phyloP scores from a whole-genome alignment of 2,329 filamentous ascomycete species.

The Fusarium mexicanum region DNA sequence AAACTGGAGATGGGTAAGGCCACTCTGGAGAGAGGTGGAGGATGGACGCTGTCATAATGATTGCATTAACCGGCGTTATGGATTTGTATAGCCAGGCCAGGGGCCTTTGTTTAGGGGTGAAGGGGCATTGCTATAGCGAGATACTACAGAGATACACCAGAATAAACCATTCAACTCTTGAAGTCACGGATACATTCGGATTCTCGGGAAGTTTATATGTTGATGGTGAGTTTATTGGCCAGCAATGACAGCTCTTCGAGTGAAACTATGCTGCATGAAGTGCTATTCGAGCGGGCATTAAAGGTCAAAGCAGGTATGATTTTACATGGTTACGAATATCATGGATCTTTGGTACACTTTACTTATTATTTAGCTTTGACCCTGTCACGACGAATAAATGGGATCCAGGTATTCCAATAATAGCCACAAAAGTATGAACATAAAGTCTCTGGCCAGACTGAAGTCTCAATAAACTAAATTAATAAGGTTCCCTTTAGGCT shows the following conservation, averaged over 20 bases:
- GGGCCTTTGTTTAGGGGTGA: not conserved
- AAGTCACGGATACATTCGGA: not conserved
- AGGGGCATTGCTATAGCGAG: constrained; percentile 1
- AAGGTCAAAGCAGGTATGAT: not conserved
- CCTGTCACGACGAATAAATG: not conserved
- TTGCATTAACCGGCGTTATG: constrained; percentile 36
- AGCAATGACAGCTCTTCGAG: not conserved
- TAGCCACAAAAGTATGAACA: not conserved
- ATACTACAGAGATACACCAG: constrained; percentile 4
- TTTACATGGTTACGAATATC: not conserved
- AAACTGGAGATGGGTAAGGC: not conserved
- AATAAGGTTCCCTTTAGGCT: not conserved
- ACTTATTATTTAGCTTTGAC: not conserved
- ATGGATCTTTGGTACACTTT: not conserved
- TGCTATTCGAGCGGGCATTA: not conserved
- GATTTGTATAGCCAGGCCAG: constrained; percentile 12
- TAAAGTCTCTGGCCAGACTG: not conserved
- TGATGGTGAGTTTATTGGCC: not conserved
- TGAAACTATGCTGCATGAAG: not conserved
- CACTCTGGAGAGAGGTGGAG: not conserved
- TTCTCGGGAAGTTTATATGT: not conserved
- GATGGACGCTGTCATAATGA: not conserved
- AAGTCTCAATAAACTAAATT: not conserved
- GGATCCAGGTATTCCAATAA: not conserved
- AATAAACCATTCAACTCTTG: constrained; percentile 15